A percentile compares a stretch with the other conserved stretches of the same genome.
These are phyloP conservation scores for Hypoxylon sp. DNA, from an alignment of 2,329 filamentous ascomycete species.

Conservation along the genomic window DNA sequence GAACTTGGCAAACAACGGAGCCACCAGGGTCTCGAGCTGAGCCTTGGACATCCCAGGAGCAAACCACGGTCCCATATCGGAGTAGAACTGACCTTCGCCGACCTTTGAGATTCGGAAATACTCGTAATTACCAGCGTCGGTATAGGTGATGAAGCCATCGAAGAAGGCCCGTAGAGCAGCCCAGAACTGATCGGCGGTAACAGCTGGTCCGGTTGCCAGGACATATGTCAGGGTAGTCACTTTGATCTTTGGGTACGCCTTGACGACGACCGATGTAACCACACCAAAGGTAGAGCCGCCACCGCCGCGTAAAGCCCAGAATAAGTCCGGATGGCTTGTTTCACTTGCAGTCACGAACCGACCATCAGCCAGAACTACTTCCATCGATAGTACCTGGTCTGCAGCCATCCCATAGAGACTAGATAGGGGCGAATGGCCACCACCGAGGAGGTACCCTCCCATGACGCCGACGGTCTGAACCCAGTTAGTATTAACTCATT, in stretches of 20 bases:
- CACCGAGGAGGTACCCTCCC: constrained; percentile 62
- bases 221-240: constrained; percentile 52
- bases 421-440: constrained; percentile 66
- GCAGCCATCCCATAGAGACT: constrained; percentile 63
- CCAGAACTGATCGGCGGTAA: constrained; percentile 50
- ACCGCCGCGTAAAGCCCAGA: constrained; percentile 63
- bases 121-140: constrained; percentile 50
- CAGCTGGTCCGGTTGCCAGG: constrained; percentile 48
- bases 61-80: constrained; percentile 54
- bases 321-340: constrained; percentile 60
- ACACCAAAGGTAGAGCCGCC: constrained; percentile 60
- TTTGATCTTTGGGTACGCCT: constrained; percentile 53
- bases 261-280: constrained; percentile 56
- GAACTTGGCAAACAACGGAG: constrained; percentile 52
- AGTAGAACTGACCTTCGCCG: constrained; percentile 43
- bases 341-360: constrained; percentile 58
- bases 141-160: constrained; percentile 51
- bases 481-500: constrained; percentile 18
- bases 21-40: constrained; percentile 53
- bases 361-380: constrained; percentile 62
- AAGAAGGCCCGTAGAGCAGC: constrained; percentile 53
- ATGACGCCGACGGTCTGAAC: constrained; percentile 62
- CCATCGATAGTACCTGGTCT: constrained; percentile 63
- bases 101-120: constrained; percentile 39
- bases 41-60: constrained; percentile 53